These are phyloP conservation scores for Juglanconis juglandina DNA, from an alignment of 2,329 filamentous ascomycete genomes.

Conservation along the genomic window DNA sequence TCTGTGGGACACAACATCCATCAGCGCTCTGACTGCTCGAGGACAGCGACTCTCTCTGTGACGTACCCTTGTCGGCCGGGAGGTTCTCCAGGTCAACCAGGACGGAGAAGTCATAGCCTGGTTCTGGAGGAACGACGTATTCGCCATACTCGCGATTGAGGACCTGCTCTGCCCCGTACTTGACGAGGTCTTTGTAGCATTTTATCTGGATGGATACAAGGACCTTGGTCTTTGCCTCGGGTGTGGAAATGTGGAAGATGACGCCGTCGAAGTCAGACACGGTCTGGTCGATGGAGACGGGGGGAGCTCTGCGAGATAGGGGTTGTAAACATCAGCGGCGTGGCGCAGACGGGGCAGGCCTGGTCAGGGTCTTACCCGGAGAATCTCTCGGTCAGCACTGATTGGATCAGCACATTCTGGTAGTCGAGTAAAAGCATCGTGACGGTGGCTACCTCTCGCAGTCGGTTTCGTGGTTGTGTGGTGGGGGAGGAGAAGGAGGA, in stretches of 20 bases:
- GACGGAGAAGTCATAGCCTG: conserved; percentile 94
- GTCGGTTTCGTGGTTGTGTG: conserved; percentile 4
- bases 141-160: conserved; percentile 91
- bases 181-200: conserved; percentile 88
- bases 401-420: conserved; percentile 97
- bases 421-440: conserved; percentile 94
- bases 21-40: background rate
- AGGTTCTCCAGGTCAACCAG: conserved; percentile 84
- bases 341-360: background rate
- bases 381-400: conserved; percentile 91
- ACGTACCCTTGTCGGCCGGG: conserved; percentile 70
- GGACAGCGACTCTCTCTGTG: background rate
- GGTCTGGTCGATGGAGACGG: conserved; percentile 91
- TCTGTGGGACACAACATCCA: conserved; percentile 45
- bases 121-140: conserved; percentile 83
- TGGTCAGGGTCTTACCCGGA: conserved; percentile 60
- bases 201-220: conserved; percentile 91
- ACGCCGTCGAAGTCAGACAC: conserved; percentile 99
- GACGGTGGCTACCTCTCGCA: conserved; percentile 23
- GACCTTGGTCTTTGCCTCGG: conserved; percentile 89
- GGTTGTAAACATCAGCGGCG: conserved; percentile 22
- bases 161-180: conserved; percentile 88
- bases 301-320: conserved; percentile 62
- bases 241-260: conserved; percentile 96
- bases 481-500: background rate